A percentile compares a stretch with the other conserved stretches of the same genome.
These are phyloP conservation scores for Alternaria consortialis DNA, from an alignment of 2,329 filamentous ascomycete species.

Conservation along the genomic window DNA sequence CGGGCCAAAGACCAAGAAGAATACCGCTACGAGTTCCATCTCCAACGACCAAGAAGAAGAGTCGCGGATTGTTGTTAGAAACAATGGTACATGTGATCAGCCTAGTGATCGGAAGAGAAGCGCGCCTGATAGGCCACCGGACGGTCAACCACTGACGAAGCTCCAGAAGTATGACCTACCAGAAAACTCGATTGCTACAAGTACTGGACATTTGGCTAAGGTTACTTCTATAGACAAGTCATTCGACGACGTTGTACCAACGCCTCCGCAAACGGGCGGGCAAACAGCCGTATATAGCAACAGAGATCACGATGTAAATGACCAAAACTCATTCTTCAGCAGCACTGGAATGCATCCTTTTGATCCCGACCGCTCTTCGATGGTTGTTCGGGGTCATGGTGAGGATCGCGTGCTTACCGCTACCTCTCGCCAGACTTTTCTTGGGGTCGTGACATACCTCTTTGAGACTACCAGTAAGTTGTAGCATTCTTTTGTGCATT, in stretches of 20 bases:
- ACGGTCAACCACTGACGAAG: conserved; percentile 1
- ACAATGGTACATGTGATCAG: neutral
- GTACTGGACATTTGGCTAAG: neutral
- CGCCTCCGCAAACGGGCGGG: conserved; percentile 16
- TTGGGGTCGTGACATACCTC: neutral
- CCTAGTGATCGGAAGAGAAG: neutral
- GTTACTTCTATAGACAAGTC: conserved; percentile 13
- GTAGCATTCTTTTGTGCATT: neutral
- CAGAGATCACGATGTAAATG: neutral
- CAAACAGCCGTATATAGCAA: neutral
- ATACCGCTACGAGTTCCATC: neutral
- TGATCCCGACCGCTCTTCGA: conserved; percentile 6
- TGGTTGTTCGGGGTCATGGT: neutral
- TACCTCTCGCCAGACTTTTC: neutral
- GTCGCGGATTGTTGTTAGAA: neutral
- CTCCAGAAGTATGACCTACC: conserved; percentile 5
- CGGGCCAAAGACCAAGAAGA: neutral
- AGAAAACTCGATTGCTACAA: conserved; percentile 3
- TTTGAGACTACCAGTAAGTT: conserved; percentile 13
- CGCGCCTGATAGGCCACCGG: neutral
- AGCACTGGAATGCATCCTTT: neutral
- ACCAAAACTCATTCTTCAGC: neutral
- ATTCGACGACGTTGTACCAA: conserved; percentile 9
- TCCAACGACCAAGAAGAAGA: neutral
- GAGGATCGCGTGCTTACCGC: conserved; percentile 12